These are phyloP conservation scores for Comarum palustre DNA, from an alignment of 306 rosid species.

Conservation along the genomic window DNA sequence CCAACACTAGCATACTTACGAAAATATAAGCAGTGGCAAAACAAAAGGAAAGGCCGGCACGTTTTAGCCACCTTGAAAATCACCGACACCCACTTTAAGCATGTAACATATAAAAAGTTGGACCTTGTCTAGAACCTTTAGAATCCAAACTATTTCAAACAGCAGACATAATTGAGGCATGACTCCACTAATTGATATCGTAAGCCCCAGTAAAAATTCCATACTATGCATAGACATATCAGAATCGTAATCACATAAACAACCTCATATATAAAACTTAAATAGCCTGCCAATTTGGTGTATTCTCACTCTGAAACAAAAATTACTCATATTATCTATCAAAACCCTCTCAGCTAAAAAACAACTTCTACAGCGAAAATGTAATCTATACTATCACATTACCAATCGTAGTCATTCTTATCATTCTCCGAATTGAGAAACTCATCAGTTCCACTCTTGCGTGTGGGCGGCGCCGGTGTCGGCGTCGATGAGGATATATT, in stretches of 20 bases:
- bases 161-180: neutral
- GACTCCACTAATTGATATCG: neutral
- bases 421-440: conserved; percentile 75
- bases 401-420: conserved; percentile 92
- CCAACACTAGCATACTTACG: neutral
- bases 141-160: neutral
- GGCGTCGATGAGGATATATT: conserved; percentile 56
- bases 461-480: conserved; percentile 51
- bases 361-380: neutral
- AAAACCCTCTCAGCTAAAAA: neutral
- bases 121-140: neutral
- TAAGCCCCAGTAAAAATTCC: neutral
- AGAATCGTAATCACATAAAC: neutral
- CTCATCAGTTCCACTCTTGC: conserved; percentile 66
- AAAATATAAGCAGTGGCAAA: conserved; percentile 1
- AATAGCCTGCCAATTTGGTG: neutral
- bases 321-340: neutral
- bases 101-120: neutral
- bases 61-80: conserved; percentile 1
- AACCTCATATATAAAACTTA: neutral
- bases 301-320: neutral
- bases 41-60: neutral
- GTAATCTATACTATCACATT: conserved; percentile 25
- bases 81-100: conserved; percentile 1
- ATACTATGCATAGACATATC: neutral